phyloP scores from a whole-genome alignment of 306 rosid genomes.

The Luffa aegyptiaca region DNA sequence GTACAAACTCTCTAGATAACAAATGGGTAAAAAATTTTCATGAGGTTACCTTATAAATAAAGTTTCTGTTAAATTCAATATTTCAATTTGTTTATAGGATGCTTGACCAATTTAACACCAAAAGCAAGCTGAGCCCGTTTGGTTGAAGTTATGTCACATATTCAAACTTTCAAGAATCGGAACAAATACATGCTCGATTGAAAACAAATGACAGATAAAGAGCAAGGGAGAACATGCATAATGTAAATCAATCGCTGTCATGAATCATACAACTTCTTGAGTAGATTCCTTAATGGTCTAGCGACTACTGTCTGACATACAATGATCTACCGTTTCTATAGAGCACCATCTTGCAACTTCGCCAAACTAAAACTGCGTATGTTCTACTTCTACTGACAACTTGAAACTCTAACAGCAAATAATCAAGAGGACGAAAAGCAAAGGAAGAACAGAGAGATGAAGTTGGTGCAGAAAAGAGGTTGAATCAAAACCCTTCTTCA shows the following conservation, averaged over 20 bases:
- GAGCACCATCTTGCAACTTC: neutral
- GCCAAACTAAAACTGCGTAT: neutral
- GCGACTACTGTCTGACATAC: neutral
- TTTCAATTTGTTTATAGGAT: neutral
- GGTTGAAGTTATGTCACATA: neutral
- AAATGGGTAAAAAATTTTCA: neutral
- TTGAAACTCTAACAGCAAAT: neutral
- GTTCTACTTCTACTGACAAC: neutral
- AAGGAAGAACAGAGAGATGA: too few relatives aligned
- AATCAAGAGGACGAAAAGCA: too few relatives aligned
- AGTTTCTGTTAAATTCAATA: neutral
- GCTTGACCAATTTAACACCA: neutral
- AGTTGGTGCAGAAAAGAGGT: neutral
- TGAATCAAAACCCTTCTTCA: neutral
- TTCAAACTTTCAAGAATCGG: neutral
- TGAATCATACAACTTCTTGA: neutral
- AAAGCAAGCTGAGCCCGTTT: neutral
- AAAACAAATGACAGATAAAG: neutral
- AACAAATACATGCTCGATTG: neutral
- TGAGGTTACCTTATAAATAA: neutral
- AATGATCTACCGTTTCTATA: neutral
- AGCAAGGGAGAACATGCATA: too few relatives aligned
- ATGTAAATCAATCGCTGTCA: neutral
- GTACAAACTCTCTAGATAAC: constrained; percentile 54
- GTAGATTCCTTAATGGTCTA: neutral